Conservation (phyloP, 805 yeast genomes). For the Wickerhamiella azyma region DNA sequence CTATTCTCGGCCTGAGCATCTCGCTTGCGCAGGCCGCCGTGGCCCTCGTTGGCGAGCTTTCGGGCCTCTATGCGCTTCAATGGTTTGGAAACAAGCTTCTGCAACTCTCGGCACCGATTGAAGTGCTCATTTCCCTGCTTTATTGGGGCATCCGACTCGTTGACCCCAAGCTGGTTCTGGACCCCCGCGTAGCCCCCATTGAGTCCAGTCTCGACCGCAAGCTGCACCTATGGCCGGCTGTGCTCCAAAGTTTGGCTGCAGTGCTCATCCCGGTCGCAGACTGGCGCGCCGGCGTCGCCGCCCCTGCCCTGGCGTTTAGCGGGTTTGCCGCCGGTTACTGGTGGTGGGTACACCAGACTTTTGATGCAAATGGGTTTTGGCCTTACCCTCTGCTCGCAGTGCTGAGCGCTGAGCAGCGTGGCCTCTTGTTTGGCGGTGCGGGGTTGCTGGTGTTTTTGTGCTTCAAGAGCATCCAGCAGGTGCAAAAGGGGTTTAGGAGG, state of each 20-base stretch:
- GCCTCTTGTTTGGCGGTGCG: conserved; percentile 16
- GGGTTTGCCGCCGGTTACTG: conserved; percentile 22
- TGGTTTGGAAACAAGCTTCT: conserved; percentile 16
- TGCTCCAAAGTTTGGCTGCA: conserved; percentile 18
- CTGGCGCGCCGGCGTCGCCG: conserved; percentile 19
- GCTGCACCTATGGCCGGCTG: conserved; percentile 24
- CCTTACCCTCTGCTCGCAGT: conserved; percentile 25
- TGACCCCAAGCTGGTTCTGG: conserved; percentile 21
- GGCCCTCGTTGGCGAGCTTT: conserved; percentile 22
- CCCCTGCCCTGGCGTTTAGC: conserved; percentile 14
- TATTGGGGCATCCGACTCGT: conserved; percentile 24
- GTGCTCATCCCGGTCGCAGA: conserved; percentile 17
- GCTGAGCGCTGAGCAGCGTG: conserved; percentile 16
- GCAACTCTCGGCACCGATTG: conserved; percentile 24
- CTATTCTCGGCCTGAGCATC: conserved; percentile 20
- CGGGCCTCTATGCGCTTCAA: conserved; percentile 17
- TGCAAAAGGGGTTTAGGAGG: conserved; percentile 10
- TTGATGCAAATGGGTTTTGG: conserved; percentile 21
- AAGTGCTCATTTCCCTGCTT: conserved; percentile 21
- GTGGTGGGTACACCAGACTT: conserved; percentile 24
- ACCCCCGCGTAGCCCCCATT: conserved; percentile 18
- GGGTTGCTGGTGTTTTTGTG: conserved; percentile 14
- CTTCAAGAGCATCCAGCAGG: conserved; percentile 17
- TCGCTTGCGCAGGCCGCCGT: conserved; percentile 16
- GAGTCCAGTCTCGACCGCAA: conserved; percentile 21